These are phyloP conservation scores for Microdochium trichocladiopsis DNA, from an alignment of 2,329 filamentous ascomycete genomes.

Conservation along the genomic window DNA sequence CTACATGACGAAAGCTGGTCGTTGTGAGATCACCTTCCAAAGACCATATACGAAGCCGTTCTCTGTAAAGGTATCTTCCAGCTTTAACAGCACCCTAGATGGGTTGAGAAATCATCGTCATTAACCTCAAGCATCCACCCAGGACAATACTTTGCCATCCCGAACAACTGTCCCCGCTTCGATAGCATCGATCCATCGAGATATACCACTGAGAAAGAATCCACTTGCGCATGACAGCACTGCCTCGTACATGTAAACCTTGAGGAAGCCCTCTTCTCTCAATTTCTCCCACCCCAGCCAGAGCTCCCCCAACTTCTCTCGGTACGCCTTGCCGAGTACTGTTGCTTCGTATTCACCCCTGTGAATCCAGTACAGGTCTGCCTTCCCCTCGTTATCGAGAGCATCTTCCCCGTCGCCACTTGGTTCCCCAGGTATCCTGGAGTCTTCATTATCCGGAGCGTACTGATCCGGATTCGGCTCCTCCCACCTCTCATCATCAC, in stretches of 20 bases:
- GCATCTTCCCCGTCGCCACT: constrained; percentile 9
- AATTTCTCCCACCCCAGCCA: constrained; percentile 17
- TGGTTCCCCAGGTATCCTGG: constrained; percentile 12
- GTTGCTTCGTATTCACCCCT: constrained; percentile 32
- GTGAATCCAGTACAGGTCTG: constrained; percentile 30
- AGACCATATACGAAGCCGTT: too few relatives aligned
- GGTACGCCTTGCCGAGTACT: constrained; percentile 24
- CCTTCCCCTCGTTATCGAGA: constrained; percentile 30
- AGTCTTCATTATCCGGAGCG: neutral
- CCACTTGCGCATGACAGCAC: neutral
- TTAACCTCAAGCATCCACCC: neutral
- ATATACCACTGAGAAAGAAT: neutral
- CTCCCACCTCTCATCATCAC: constrained; percentile 12
- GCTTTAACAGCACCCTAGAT: too few relatives aligned
- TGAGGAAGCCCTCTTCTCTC: neutral
- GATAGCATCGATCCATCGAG: neutral
- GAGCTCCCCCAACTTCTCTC: constrained; percentile 19
- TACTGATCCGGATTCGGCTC: constrained; percentile 23
- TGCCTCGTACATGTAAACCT: neutral
- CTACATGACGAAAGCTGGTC: too few relatives aligned
- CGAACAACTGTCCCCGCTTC: neutral
- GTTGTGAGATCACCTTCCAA: too few relatives aligned
- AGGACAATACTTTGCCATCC: neutral
- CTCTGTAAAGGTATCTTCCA: too few relatives aligned
- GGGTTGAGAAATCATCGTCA: too few relatives aligned